Percentiles rank a stretch among this genome's conserved stretches.
These are phyloP conservation scores for Hyphopichia buzzinii DNA, from an alignment of 1,139 yeast species.

Conservation along the genomic window DNA sequence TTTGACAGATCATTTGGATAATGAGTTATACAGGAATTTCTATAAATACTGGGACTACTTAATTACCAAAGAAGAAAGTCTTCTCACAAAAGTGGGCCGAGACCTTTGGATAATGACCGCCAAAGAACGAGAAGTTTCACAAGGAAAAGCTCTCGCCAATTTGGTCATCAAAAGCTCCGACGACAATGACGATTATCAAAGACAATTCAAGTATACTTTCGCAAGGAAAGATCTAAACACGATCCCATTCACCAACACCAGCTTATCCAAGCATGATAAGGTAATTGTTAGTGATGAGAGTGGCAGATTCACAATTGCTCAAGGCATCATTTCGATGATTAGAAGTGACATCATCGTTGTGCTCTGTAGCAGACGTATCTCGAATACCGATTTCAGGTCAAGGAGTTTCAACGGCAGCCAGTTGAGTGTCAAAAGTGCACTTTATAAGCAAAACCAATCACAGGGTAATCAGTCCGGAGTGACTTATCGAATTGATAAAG, in stretches of 20 bases:
- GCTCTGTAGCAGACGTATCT: conserved; percentile 50
- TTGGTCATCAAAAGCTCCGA: conserved; percentile 36
- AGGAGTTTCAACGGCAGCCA: conserved; percentile 41
- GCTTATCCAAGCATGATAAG: conserved; percentile 50
- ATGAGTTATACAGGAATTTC: conserved; percentile 46
- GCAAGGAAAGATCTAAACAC: conserved; percentile 20
- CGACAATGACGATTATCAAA: conserved; percentile 19
- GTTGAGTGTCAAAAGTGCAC: conserved; percentile 51
- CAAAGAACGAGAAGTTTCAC: conserved; percentile 53
- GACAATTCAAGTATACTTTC: conserved; percentile 48
- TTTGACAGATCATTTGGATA: conserved; percentile 51
- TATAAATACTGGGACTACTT: conserved; percentile 71
- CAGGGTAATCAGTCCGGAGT: conserved; percentile 6
- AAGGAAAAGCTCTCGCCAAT: conserved; percentile 59
- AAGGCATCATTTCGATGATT: conserved; percentile 54
- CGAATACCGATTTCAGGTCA: conserved; percentile 40
- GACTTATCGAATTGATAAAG: conserved; percentile 72
- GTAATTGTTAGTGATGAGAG: conserved; percentile 75
- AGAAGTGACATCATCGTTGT: conserved; percentile 37
- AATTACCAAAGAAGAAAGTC: conserved; percentile 72
- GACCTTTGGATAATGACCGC: conserved; percentile 72
- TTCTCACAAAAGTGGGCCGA: conserved; percentile 49
- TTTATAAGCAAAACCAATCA: conserved; percentile 18
- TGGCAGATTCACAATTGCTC: conserved; percentile 74
- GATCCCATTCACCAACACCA: conserved; percentile 34